These are phyloP conservation scores for Eucalyptus pauciflora DNA, from an alignment of 345 rosid species.

Conservation along the genomic window DNA sequence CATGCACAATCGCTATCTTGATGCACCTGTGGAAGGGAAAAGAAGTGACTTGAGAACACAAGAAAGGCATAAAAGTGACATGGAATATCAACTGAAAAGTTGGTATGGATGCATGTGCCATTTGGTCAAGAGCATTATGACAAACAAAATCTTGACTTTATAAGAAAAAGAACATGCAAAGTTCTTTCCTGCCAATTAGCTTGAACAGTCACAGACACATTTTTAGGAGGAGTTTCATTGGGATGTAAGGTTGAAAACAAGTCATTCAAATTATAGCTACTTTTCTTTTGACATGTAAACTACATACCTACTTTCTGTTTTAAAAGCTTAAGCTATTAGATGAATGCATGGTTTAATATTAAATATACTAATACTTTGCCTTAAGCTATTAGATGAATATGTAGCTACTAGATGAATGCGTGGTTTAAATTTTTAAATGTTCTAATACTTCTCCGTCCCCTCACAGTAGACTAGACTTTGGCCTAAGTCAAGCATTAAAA, in stretches of 20 bases:
- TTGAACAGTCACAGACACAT: background rate
- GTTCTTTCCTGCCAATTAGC: background rate
- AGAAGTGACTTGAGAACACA: background rate
- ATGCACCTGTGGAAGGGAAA: constrained; percentile 57
- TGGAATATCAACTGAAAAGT: background rate
- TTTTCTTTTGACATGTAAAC: background rate
- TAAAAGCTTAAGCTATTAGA: background rate
- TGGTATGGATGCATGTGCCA: background rate
- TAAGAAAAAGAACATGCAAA: background rate
- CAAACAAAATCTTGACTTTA: background rate
- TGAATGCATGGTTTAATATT: background rate
- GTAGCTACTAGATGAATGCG: too few species aligned
- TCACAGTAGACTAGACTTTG: background rate
- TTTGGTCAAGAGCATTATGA: background rate
- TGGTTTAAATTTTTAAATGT: too few species aligned
- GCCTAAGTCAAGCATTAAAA: background rate
- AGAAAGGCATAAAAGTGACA: background rate
- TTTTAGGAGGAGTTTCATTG: background rate
- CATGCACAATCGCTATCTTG: constrained; percentile 95
- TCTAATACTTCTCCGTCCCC: too few species aligned
- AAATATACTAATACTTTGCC: too few species aligned
- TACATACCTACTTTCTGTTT: background rate
- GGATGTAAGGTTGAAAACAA: background rate
- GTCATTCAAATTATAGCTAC: background rate
- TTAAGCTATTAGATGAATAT: too few species aligned